Evolutionary conservation across 2,329 filamentous ascomycete species (phyloP).

Genomic region (Arthrobotrys pseudoclavata): DNA sequence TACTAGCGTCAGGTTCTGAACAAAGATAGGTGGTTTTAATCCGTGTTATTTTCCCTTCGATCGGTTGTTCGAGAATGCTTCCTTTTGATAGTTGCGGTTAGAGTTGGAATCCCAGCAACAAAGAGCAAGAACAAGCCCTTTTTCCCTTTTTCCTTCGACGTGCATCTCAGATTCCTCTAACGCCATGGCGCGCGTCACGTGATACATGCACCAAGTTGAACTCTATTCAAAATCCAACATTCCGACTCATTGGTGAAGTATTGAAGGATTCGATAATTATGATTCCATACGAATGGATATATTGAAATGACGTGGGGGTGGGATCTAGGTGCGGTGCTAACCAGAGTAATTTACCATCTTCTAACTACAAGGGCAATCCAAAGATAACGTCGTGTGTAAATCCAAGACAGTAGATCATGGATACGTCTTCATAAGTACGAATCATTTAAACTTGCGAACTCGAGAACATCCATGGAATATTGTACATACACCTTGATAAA

Average conservation of each 20-base stretch:
- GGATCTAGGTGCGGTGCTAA: background rate
- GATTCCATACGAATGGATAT: background rate
- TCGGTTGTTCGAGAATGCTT: conserved; percentile 56
- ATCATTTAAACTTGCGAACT: background rate
- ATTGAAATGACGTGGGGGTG: background rate
- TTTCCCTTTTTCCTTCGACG: background rate
- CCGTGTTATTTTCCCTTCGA: conserved; percentile 50
- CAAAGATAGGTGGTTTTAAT: conserved; percentile 44
- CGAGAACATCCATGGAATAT: background rate
- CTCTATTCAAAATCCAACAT: conserved; percentile 28
- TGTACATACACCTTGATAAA: background rate
- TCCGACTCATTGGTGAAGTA: background rate
- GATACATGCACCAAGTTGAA: conserved; percentile 5
- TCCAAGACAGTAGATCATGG: background rate
- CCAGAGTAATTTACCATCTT: background rate
- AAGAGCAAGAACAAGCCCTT: conserved; percentile 23
- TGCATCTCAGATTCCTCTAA: conserved; percentile 9
- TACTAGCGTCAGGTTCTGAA: conserved; percentile 23
- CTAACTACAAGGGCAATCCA: background rate
- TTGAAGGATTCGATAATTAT: background rate
- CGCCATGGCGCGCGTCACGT: conserved; percentile 20
- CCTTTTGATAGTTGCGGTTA: conserved; percentile 57
- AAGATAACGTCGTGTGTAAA: conserved; percentile 6
- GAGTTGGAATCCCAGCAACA: conserved; percentile 31
- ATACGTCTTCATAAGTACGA: background rate